phyloP scores from a whole-genome alignment of 148 eudicot species.

The Chenopodium berlandieri region DNA sequence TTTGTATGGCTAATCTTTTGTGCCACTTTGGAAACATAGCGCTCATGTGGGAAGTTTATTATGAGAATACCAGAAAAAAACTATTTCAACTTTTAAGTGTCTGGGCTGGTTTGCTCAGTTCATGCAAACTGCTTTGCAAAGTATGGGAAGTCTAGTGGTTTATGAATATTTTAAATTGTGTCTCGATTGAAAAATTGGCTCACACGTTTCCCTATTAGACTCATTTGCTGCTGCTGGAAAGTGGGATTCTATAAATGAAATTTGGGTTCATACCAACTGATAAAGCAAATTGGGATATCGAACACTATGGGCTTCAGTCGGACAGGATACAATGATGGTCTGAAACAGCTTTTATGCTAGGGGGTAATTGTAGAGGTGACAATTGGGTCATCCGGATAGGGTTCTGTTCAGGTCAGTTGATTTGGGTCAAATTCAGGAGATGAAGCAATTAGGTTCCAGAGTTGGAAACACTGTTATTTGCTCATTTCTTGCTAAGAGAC shows the following conservation, averaged over 20 bases:
- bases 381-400: too few species aligned
- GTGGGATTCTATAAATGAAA: too few species aligned
- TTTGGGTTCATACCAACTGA: neutral
- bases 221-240: neutral
- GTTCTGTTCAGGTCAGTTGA: too few species aligned
- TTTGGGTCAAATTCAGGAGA: too few species aligned
- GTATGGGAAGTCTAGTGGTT: conserved; percentile 55
- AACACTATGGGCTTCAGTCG: conserved; percentile 80
- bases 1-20: conserved; percentile 88
- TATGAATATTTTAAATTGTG: conserved; percentile 54
- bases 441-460: too few species aligned
- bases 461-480: too few species aligned
- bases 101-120: conserved; percentile 38
- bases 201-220: too few species aligned
- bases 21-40: conserved; percentile 70
- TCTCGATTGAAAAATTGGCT: conserved; percentile 19
- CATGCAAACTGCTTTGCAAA: conserved; percentile 51
- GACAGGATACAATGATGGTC: conserved; percentile 52
- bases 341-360: neutral
- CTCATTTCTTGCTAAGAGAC: too few species aligned
- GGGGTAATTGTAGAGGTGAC: neutral
- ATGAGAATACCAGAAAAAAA: conserved; percentile 66
- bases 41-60: conserved; percentile 58
- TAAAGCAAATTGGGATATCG: conserved; percentile 60
- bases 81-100: conserved; percentile 58